Evolutionary conservation across 2,329 filamentous ascomycete genomes (phyloP).

Genomic region (Dactylellina parvicollis): DNA sequence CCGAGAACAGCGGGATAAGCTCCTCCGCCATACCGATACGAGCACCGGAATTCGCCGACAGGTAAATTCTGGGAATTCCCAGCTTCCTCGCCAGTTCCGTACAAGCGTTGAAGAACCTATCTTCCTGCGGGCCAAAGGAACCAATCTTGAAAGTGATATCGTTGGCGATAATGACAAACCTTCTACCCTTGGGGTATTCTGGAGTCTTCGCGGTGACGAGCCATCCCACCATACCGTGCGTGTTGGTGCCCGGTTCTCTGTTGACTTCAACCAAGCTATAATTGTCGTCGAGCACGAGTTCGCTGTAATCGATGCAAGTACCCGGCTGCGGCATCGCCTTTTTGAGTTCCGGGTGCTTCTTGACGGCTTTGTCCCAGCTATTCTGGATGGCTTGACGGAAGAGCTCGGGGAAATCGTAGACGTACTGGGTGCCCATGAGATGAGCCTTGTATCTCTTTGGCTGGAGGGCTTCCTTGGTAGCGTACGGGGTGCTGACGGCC

Average conservation of each 20-base stretch:
- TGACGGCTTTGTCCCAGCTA: conserved; percentile 81
- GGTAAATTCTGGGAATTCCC: conserved; percentile 94
- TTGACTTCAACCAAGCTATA: conserved; percentile 93
- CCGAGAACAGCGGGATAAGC: conserved; percentile 95
- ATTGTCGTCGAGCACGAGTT: conserved; percentile 92
- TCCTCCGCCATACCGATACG: conserved; percentile 96
- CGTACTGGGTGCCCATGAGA: conserved; percentile 98
- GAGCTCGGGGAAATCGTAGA: conserved; percentile 99
- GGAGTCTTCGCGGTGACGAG: conserved; percentile 92
- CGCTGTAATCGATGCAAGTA: conserved; percentile 91
- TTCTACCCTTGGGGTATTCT: conserved; percentile 90
- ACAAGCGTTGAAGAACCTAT: conserved; percentile 99
- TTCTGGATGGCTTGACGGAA: conserved; percentile 98
- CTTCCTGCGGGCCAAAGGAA: conserved; percentile 94
- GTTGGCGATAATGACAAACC: conserved; percentile 97
- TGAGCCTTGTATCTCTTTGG: conserved; percentile 99
- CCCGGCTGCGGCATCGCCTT: conserved; percentile 84
- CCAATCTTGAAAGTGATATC: conserved; percentile 99
- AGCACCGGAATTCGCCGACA: conserved; percentile 98
- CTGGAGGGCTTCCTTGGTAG: conserved; percentile 98
- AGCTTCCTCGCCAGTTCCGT: conserved; percentile 93
- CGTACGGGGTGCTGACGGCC: conserved; percentile 89
- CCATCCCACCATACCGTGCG: conserved; percentile 98
- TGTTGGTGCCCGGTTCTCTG: conserved; percentile 93
- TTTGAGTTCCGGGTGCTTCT: conserved; percentile 76